Base-by-base conservation (phyloP, 495 filamentous ascomycete species). In the Ascodesmis nigricans region DNA sequence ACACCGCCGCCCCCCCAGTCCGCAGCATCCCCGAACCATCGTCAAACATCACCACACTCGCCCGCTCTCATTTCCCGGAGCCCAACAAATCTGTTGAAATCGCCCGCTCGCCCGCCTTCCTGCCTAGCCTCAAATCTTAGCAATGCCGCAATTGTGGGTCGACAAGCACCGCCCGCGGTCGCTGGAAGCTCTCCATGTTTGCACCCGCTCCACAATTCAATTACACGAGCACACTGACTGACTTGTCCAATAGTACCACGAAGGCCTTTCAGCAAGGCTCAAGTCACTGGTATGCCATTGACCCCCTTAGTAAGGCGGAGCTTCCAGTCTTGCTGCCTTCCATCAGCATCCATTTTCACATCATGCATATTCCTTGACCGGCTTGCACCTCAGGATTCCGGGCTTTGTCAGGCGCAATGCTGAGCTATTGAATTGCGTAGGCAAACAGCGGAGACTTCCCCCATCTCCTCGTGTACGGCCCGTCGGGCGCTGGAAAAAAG, bases 391-490 rank as follows among this genome's bases (percentile, higher is more conserved):
- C n/a, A n/a, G n/a, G n/a, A n/a, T n/a, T n/a, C n/a, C n/a, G n/a
- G n/a, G n/a, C n/a, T n/a, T n/a, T n/a, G n/a, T n/a, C n/a, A n/a
- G n/a, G n/a, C n/a, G n/a, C n/a, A n/a, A n/a, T n/a, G n/a, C n/a
- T n/a, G n/a, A n/a, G n/a, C n/a, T n/a, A n/a, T n/a, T 2, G 9
- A 17, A 20, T 3, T 14, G 33, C 22, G 33, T 44, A 93, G 83
- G 87, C 87, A 5, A 78, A 91, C 70, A 81, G 72, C 57, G 81
- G 81, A 39, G 87, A 97, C 53, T 95, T 97, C 49, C 87, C 87
- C 35, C 90, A 97, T 54, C 71, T 95, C 22, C 74, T 97, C 40
- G 73, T 97, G 36, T 95, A 95, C 50, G 87, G 87, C 1, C 87
- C 87, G 1, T 92, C 82, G 0, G 87, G 87, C 14, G 87, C 87